Evolutionary conservation across 2,329 filamentous ascomycete species (phyloP).

Genomic region (Arthrobotrys megalospora): DNA sequence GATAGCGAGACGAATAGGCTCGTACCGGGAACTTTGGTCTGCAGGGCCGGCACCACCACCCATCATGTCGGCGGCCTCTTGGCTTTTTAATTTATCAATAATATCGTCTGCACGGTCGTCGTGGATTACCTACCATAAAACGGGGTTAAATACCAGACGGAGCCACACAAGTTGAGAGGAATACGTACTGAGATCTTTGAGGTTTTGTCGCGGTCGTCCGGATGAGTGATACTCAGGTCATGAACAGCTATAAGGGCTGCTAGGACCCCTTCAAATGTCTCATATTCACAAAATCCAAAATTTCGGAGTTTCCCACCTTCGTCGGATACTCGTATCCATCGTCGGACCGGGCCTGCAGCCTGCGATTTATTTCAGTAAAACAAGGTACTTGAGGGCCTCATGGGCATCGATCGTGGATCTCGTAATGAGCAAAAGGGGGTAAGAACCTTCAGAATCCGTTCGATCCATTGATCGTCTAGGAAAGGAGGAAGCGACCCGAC

Average conservation of each 20-base stretch:
- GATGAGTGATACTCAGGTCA: conserved; percentile 64
- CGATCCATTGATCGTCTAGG: conserved; percentile 81
- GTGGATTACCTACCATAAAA: conserved; percentile 64
- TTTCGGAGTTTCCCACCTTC: conserved; percentile 85
- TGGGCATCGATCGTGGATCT: too few relatives aligned
- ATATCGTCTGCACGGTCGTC: conserved; percentile 66
- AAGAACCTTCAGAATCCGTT: conserved; percentile 76
- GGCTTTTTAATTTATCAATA: conserved; percentile 54
- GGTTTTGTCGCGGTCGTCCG: conserved; percentile 77
- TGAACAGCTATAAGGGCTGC: conserved; percentile 41
- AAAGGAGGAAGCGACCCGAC: conserved; percentile 85
- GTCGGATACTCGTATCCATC: conserved; percentile 85
- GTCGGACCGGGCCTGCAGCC: conserved; percentile 74
- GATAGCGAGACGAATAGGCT: conserved; percentile 78
- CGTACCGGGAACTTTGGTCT: conserved; percentile 75
- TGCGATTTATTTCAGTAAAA: conserved; percentile 28
- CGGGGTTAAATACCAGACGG: conserved; percentile 6
- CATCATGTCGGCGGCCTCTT: conserved; percentile 34
- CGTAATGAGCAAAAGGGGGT: not conserved
- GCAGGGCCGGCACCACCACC: conserved; percentile 73
- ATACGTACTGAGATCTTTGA: conserved; percentile 62
- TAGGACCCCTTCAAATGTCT: conserved; percentile 81
- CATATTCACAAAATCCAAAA: conserved; percentile 96
- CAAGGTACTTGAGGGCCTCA: not conserved
- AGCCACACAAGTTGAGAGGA: conserved; percentile 1